A percentile compares a stretch with the other conserved stretches of the same genome.
Conservation (phyloP, 768 basidiomycete species). For the Leccinum uliginosum region DNA sequence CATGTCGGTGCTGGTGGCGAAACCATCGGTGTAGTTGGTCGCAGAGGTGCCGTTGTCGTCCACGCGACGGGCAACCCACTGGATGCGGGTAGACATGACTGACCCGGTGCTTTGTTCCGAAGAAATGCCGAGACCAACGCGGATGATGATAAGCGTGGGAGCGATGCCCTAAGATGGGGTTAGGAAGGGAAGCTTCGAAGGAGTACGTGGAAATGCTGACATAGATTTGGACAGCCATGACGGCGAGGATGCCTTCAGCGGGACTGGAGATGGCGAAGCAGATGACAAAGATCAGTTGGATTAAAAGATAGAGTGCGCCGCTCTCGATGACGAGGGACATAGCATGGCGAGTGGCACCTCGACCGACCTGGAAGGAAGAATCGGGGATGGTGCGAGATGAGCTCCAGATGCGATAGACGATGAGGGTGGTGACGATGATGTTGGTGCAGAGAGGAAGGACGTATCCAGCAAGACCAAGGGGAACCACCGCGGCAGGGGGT, state of each 20-base stretch:
- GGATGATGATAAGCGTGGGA: constrained; percentile 34
- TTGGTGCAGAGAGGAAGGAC: constrained; percentile 40
- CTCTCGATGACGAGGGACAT: constrained; percentile 37
- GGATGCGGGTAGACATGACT: constrained; percentile 21
- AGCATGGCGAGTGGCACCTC: constrained; percentile 22
- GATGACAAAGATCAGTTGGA: constrained; percentile 39
- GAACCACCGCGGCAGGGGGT: constrained; percentile 34
- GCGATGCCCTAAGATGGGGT: constrained; percentile 27
- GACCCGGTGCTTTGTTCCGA: constrained; percentile 18
- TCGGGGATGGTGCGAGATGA: constrained; percentile 13
- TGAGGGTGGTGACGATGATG: constrained; percentile 38
- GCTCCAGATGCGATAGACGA: constrained; percentile 37
- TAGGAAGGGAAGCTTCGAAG: not conserved
- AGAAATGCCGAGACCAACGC: constrained; percentile 30
- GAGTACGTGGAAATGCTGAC: constrained; percentile 21
- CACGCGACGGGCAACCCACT: constrained; percentile 15
- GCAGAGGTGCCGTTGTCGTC: constrained; percentile 14
- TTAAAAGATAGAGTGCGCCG: constrained; percentile 36
- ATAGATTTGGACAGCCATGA: constrained; percentile 38
- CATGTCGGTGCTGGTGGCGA: constrained; percentile 15
- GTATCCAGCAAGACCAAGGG: constrained; percentile 35
- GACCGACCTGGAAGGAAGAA: constrained; percentile 9
- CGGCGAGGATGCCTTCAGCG: constrained; percentile 35
- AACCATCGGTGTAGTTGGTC: constrained; percentile 20
- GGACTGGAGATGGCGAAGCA: constrained; percentile 32